A percentile compares a stretch with the other conserved stretches of the same genome.
Conservation (phyloP, 176 grass and related monocot genomes). For the Rhipidocladum racemiflorum region DNA sequence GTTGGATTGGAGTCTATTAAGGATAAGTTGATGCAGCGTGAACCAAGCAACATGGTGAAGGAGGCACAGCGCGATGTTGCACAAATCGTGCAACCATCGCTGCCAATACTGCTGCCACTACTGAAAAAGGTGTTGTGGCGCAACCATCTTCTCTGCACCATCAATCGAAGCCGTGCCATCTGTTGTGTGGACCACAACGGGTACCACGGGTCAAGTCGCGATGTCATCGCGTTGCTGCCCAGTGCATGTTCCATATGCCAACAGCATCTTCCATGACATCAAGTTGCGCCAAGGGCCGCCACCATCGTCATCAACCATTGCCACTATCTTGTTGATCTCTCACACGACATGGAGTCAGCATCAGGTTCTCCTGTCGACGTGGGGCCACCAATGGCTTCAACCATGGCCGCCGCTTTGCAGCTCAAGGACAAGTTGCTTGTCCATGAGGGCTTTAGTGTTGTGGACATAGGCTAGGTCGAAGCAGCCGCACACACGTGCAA, state of each 20-base stretch:
- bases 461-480: background rate
- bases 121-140: background rate
- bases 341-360: background rate
- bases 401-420: background rate
- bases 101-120: background rate
- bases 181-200: background rate
- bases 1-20: background rate
- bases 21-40: background rate
- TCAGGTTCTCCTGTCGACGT: background rate
- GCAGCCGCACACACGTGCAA: background rate
- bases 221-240: background rate
- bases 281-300: background rate
- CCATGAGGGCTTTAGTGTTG: too few relatives aligned
- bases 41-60: background rate
- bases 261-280: background rate
- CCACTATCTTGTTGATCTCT: background rate
- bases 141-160: background rate
- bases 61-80: background rate
- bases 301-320: background rate
- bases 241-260: slow-evolving; percentile 1
- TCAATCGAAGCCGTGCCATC: background rate
- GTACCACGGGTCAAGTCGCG: background rate
- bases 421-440: background rate
- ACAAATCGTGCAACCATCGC: background rate
- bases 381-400: slow-evolving; percentile 9